Conservation (phyloP, 2,329 filamentous ascomycete genomes). For the Aspergillus tamarii region DNA sequence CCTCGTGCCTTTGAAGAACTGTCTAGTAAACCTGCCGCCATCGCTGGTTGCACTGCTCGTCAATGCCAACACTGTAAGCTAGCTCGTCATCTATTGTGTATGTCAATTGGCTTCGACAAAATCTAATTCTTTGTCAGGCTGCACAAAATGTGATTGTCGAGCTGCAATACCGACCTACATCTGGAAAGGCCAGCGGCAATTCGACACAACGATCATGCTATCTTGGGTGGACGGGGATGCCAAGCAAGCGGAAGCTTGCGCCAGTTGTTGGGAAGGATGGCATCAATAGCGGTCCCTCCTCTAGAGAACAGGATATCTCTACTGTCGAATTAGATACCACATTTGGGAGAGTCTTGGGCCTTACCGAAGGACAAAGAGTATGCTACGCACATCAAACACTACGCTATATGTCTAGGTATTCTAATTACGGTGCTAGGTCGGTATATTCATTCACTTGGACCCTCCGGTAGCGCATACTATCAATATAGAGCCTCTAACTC, state of each 20-base stretch:
- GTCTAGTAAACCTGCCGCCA: constrained; percentile 87
- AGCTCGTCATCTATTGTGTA: constrained; percentile 19
- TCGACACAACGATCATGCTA: constrained; percentile 71
- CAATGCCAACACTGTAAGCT: constrained; percentile 82
- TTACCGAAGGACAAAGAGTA: constrained; percentile 81
- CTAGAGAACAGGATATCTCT: constrained; percentile 73
- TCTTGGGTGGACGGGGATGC: constrained; percentile 97
- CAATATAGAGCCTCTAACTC: constrained; percentile 92
- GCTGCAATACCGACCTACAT: constrained; percentile 71
- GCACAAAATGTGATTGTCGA: constrained; percentile 97
- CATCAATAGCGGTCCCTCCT: constrained; percentile 60
- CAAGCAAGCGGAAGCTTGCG: constrained; percentile 80
- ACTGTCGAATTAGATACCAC: constrained; percentile 86
- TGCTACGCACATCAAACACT: constrained; percentile 40
- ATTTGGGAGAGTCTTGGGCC: constrained; percentile 74
- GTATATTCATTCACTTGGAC: constrained; percentile 76
- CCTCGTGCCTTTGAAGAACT: constrained; percentile 87
- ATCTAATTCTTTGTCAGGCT: constrained; percentile 56
- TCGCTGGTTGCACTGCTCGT: constrained; percentile 82
- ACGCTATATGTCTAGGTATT: constrained; percentile 35
- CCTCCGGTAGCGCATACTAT: constrained; percentile 90
- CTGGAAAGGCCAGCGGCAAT: constrained; percentile 55
- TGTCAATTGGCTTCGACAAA: constrained; percentile 14
- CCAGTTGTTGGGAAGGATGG: constrained; percentile 76
- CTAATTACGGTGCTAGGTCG: constrained; percentile 51